Evolutionary conservation across 805 yeast species (phyloP), one percentile per base, ranked within the genome.

Genomic region (Lachancea lanzarotensis): DNA sequence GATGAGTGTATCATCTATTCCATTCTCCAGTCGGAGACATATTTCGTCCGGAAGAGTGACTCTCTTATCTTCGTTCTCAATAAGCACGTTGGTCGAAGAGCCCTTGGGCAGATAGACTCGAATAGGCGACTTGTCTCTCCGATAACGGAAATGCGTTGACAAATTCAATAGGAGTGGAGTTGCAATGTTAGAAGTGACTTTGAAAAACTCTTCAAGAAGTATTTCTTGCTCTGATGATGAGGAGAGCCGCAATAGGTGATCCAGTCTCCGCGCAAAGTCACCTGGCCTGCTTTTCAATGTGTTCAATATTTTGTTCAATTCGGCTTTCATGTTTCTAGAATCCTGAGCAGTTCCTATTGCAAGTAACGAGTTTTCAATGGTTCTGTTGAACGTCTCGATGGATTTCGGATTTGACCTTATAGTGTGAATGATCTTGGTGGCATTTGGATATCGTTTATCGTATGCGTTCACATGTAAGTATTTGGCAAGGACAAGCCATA

Each of bases 241-340:
- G 16, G 22, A 13, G 13, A 25, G 16, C 33, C 44, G 44, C 31
- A 40, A 17, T 32, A 40, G 13, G 17, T 40, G 44, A 34, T 40
- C 44, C 35, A 40, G 20, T 22, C 44, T 33, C 22, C 44, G 38
- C 10, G 44, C 44, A 33, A 40, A 40, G 38, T 40, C 44, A 4
- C 44, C 44, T 4, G 44, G 44, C 15, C 44, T n/a, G 3, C n/a
- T 19, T 16, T 40, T 32, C n/a, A 40, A 22, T 32, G 20, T 11
- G 19, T 32, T 22, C 16, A 40, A 19, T 4, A 36, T 8, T 13
- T 36, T 25, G 18, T 18, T 10, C 9, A 34, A 15, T 34, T 34
- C 18, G 22, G 36, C 15, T 34, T 34, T 34, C 17, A 36, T 36
- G 29, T 36, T 25, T 36, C 20, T 16, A n/a, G 35, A 25, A 18